Conservation (phyloP, 305 asterid species). For the Solanum aculeatissimum region DNA sequence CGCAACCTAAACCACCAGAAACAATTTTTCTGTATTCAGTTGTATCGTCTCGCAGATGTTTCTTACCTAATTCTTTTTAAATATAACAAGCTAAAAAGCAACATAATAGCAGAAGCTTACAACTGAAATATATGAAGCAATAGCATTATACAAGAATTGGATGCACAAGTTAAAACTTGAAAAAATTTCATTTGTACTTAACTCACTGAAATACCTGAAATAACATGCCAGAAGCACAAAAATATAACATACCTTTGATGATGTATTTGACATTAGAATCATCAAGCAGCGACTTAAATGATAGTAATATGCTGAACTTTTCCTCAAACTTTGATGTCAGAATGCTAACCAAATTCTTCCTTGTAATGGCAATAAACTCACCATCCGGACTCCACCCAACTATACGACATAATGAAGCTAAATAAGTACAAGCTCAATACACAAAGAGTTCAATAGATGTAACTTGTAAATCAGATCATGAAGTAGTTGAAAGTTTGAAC, state of each 20-base stretch:
- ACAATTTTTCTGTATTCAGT: not conserved
- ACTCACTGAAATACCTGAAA: not conserved
- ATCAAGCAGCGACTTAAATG: slow-evolving; percentile 42
- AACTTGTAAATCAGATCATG: not conserved
- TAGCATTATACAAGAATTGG: not conserved
- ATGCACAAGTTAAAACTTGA: not conserved
- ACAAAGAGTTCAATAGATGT: not conserved
- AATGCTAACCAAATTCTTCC: slow-evolving; percentile 49
- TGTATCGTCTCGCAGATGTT: not conserved
- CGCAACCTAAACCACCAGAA: not conserved
- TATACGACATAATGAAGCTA: slow-evolving; percentile 17
- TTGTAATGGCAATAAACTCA: slow-evolving; percentile 60
- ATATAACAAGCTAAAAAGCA: not conserved
- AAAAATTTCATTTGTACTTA: not conserved
- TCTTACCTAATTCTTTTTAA: not conserved
- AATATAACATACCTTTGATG: slow-evolving; percentile 33
- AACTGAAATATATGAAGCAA: not conserved
- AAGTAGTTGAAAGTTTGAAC: not conserved
- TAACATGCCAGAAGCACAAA: not conserved
- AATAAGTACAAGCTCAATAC: slow-evolving; percentile 5
- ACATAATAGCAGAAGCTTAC: not conserved
- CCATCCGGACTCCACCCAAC: slow-evolving; percentile 83
- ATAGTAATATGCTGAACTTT: slow-evolving; percentile 34
- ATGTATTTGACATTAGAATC: slow-evolving; percentile 41
- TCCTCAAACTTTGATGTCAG: slow-evolving; percentile 54